Evolutionary conservation across 768 basidiomycete species (phyloP).

Genomic region (Phaeotremella skinneri): DNA sequence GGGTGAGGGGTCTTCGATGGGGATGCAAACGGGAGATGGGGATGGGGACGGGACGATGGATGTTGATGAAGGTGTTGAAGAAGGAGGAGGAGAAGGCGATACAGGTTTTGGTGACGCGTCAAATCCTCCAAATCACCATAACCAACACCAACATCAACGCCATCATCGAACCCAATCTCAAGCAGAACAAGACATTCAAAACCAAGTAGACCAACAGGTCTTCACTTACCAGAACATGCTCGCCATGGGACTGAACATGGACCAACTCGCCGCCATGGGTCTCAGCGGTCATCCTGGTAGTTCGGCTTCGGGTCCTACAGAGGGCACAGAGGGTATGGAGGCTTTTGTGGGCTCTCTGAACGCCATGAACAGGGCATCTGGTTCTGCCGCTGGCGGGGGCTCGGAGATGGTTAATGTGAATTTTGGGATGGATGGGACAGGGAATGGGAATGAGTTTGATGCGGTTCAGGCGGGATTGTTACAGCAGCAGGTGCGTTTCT

Average conservation of each 20-base stretch:
- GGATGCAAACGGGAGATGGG: neutral
- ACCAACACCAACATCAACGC: too few relatives aligned
- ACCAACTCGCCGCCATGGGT: neutral
- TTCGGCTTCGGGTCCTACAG: neutral
- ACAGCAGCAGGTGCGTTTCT: constrained; percentile 9
- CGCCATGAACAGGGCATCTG: too few relatives aligned
- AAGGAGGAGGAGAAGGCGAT: too few relatives aligned
- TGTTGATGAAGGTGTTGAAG: neutral
- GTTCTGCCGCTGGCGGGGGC: too few relatives aligned
- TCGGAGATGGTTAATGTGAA: too few relatives aligned
- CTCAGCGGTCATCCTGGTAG: neutral
- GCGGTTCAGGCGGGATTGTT: constrained; percentile 7
- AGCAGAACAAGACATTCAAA: too few relatives aligned
- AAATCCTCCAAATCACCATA: too few relatives aligned
- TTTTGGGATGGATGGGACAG: neutral
- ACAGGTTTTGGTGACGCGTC: too few relatives aligned
- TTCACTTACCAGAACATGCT: neutral
- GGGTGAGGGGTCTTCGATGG: too few relatives aligned
- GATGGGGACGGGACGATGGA: neutral
- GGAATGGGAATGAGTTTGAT: constrained; percentile 9
- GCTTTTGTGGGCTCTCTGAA: neutral
- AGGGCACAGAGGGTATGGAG: neutral
- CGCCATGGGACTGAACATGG: neutral
- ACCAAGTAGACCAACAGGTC: neutral
- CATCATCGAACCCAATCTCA: too few relatives aligned